Evolutionary conservation across 441 rosid genomes (phyloP).

Genomic region (Populus tomentosa): DNA sequence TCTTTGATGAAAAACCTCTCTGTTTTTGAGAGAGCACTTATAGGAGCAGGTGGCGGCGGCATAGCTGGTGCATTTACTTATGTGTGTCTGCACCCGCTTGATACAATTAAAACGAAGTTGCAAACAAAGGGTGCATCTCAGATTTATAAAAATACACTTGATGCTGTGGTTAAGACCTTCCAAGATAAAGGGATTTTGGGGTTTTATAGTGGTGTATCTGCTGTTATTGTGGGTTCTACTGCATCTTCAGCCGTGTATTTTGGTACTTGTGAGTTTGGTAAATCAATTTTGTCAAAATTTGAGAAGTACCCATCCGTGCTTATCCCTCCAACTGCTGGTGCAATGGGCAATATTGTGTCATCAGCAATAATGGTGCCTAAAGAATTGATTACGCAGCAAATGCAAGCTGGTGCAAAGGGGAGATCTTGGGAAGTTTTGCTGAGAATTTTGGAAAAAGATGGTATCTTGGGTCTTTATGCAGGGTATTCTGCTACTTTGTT

Average conservation of each 20-base stretch:
- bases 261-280: constrained; percentile 95
- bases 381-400: constrained; percentile 82
- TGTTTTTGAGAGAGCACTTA: constrained; percentile 69
- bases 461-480: constrained; percentile 77
- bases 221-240: constrained; percentile 93
- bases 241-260: constrained; percentile 90
- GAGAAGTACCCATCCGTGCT: constrained; percentile 62
- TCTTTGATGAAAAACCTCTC: constrained; percentile 62
- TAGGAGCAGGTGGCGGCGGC: constrained; percentile 88
- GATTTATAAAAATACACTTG: constrained; percentile 60
- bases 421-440: constrained; percentile 75
- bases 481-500: constrained; percentile 88
- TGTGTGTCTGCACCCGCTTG: constrained; percentile 79
- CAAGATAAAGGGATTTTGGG: constrained; percentile 73
- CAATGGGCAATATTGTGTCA: constrained; percentile 90
- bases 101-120: constrained; percentile 85
- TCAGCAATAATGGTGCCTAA: constrained; percentile 96
- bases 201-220: constrained; percentile 85
- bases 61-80: constrained; percentile 93
- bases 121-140: constrained; percentile 87
- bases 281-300: constrained; percentile 65
- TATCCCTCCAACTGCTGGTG: constrained; percentile 93
- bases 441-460: constrained; percentile 75
- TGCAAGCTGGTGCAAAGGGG: constrained; percentile 91
- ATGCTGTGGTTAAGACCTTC: constrained; percentile 72